These are phyloP conservation scores for Leptodermis oblonga DNA, from an alignment of 257 asterid species.

Conservation along the genomic window DNA sequence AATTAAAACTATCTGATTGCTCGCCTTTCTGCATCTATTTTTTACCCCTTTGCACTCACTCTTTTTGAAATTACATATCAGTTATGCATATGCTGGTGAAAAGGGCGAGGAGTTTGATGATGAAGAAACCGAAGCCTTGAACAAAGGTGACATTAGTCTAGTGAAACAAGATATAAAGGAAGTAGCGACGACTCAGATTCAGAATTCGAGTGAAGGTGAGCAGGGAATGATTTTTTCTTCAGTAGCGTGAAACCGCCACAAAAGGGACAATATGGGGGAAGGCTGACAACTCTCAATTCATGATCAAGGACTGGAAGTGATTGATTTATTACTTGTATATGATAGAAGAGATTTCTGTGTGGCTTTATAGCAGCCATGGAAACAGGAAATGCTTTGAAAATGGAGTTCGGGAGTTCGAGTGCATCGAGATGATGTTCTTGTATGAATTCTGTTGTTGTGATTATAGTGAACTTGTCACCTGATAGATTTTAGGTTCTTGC, in stretches of 20 bases:
- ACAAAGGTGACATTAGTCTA: constrained; percentile 65
- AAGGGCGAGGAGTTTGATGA: constrained; percentile 68
- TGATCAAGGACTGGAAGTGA: constrained; percentile 5
- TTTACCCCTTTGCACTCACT: constrained; percentile 4
- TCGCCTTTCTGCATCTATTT: background rate
- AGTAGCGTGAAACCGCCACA: background rate
- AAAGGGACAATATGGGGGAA: constrained; percentile 2
- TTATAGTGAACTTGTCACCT: background rate
- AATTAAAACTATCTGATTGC: background rate
- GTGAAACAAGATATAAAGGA: constrained; percentile 54
- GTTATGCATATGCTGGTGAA: constrained; percentile 81
- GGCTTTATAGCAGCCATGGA: constrained; percentile 6
- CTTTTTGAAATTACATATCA: constrained; percentile 25
- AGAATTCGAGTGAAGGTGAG: constrained; percentile 59
- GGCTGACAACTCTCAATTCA: background rate
- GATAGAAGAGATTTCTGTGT: constrained; percentile 10
- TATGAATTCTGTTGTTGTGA: constrained; percentile 7
- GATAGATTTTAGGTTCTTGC: background rate
- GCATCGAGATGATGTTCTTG: constrained; percentile 4
- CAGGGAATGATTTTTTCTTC: constrained; percentile 35
- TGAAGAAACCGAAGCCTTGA: constrained; percentile 69
- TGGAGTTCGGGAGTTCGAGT: constrained; percentile 7
- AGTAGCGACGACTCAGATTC: constrained; percentile 42
- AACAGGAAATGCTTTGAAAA: constrained; percentile 10
- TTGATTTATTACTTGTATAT: constrained; percentile 16